Base-by-base conservation (phyloP, 352 stramenopile genomes). In the Phytophthora cactorum region DNA sequence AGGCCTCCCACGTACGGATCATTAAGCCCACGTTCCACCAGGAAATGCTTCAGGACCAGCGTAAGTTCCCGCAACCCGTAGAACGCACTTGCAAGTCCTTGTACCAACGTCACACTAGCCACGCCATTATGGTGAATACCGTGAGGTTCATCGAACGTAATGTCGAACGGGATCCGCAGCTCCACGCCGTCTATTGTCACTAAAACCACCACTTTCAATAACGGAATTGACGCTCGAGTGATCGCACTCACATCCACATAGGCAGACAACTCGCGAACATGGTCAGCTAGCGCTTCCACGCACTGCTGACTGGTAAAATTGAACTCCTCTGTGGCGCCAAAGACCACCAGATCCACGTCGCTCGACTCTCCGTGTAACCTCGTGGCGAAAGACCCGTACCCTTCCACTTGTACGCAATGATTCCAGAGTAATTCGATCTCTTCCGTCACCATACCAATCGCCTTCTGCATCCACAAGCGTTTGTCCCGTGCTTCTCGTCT, bases 1-100 rank as follows among this genome's bases (percentile, higher is more conserved):
- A 98, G 72, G 0, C 92, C 92, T n/a, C 92, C 92, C 15, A 93
- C 74, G 59, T 95, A 97, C 8, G 91, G 89, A 55, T 98, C 91
- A 56, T 97, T 97, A 8, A 97, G 61, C 5, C 82, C 80, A 28
- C 91, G 82, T 36, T 91, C 89, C n/a, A 84, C 88, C 7, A 98
- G 66, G 54, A 97, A 96, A 53, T 95, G 81, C 70, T 98, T 98
- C 22, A 98, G 70, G 8, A 97, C 88, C 27, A 97, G 74, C 1
- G 87, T 90, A 14, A 98, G 56, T 52, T 96, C 89, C 0, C 83
- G 76, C 25, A 98, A 61, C 0, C 88, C 89, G 44, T 92, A 91
- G 15, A 97, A 93, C 15, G 84, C 77, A 5, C 68, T 67, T 6
- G 76, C 75, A 27, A 97, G 70, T 11, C 77, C 79, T 52, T 84